Percentiles rank a stretch among this genome's conserved stretches.
phyloP scores from a whole-genome alignment of 225 moss, liverwort and hornwort species.

The Bryum argenteum region DNA sequence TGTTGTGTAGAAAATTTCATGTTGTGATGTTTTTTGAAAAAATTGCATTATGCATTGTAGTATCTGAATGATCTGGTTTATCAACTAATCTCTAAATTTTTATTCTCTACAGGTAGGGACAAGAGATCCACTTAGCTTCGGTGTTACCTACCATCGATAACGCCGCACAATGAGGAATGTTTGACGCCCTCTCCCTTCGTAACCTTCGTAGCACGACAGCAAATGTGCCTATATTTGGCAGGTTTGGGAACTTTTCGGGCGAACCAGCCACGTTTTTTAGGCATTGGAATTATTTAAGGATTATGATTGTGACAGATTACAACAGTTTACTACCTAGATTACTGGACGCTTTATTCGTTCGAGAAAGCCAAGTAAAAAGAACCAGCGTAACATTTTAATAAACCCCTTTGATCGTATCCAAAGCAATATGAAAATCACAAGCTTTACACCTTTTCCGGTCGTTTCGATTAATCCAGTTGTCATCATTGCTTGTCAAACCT shows the following conservation, averaged over 20 bases:
- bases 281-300: slow-evolving; percentile 39
- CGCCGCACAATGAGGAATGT: slow-evolving; percentile 32
- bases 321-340: slow-evolving; percentile 30
- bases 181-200: slow-evolving; percentile 14
- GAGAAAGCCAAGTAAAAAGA: slow-evolving; percentile 28
- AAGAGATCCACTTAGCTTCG: slow-evolving; percentile 84
- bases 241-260: slow-evolving; percentile 43
- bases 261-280: slow-evolving; percentile 47
- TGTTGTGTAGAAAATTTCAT: neutral
- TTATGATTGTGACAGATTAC: slow-evolving; percentile 43
- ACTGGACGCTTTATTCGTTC: slow-evolving; percentile 36
- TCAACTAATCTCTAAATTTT: slow-evolving; percentile 29
- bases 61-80: neutral
- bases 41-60: neutral
- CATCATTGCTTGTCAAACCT: neutral
- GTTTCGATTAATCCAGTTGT: neutral
- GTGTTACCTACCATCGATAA: slow-evolving; percentile 67
- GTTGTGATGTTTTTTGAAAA: neutral
- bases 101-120: slow-evolving; percentile 65
- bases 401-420: slow-evolving; percentile 24
- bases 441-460: neutral
- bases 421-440: neutral
- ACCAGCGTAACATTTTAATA: slow-evolving; percentile 32
- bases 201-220: slow-evolving; percentile 22
- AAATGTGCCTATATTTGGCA: slow-evolving; percentile 39